Conservation (phyloP, 176 grass and related monocot species). For the Chloris gayana region DNA sequence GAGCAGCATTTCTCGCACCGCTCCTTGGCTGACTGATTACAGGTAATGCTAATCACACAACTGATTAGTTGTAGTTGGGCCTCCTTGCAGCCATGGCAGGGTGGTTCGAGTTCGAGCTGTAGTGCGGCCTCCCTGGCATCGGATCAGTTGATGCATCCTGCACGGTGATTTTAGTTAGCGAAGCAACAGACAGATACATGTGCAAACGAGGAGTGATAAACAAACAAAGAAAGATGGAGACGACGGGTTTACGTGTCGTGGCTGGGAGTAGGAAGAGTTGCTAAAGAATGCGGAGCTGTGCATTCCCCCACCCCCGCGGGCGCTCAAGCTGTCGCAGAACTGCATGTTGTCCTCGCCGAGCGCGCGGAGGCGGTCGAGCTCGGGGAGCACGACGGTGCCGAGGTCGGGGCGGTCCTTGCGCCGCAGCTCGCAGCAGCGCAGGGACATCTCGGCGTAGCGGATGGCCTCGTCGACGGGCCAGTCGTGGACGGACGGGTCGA, state of each 20-base stretch:
- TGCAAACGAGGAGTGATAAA: too few relatives aligned
- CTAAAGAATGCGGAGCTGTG: slow-evolving; percentile 37
- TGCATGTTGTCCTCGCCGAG: slow-evolving; percentile 69
- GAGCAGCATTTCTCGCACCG: neutral
- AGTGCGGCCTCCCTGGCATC: slow-evolving; percentile 13
- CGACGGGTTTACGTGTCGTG: slow-evolving; percentile 37
- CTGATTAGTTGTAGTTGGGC: slow-evolving; percentile 36
- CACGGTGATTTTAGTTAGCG: neutral
- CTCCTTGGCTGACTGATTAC: neutral
- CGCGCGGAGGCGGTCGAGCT: slow-evolving; percentile 55
- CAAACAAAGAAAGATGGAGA: neutral
- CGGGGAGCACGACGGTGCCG: slow-evolving; percentile 67
- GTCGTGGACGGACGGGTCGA: slow-evolving; percentile 64
- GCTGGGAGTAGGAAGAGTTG: slow-evolving; percentile 24
- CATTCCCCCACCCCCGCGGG: slow-evolving; percentile 6
- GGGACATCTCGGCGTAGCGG: slow-evolving; percentile 59
- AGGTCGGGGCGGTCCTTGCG: slow-evolving; percentile 86
- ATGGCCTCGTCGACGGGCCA: slow-evolving; percentile 80
- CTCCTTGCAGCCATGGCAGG: slow-evolving; percentile 26
- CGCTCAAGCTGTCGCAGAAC: slow-evolving; percentile 29
- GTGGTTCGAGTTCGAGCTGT: slow-evolving; percentile 14
- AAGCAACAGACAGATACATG: neutral
- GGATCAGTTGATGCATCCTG: slow-evolving; percentile 46
- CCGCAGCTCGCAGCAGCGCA: slow-evolving; percentile 75
- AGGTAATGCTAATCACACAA: neutral